Evolutionary conservation across 225 moss, liverwort and hornwort genomes (phyloP), one percentile per base, ranked within the genome.

Genomic region (Pleurozium schreberi): DNA sequence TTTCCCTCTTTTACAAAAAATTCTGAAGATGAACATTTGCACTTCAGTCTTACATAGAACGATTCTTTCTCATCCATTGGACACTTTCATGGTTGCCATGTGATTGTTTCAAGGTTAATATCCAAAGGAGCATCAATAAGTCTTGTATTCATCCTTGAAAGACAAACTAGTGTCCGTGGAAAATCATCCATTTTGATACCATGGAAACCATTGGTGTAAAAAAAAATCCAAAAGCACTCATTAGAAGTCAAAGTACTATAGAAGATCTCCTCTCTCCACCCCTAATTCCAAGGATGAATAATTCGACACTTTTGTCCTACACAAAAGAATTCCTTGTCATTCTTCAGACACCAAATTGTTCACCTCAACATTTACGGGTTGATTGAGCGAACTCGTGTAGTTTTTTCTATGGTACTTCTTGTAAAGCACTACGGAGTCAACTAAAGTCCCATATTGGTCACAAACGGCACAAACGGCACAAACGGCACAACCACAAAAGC

Each of bases 1-100:
- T 5, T 73, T 18, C 1, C 1, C 1, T 7, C 19, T 49, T 43
- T 2, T 2, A n/a, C 1, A 42, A 0, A 36, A 45, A 73, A 28
- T 43, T 28, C 3, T 10, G 47, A 47, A 2, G 3, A 73, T 47
- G 10, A 74, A 74, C 4, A 31, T 31, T 1, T 30, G 0, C 6
- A 73, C 30, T 31, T 31, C 0, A 3, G 0, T 6, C 75, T 74
- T 18, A 30, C 1, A 30, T 18, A 47, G 30, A 30, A 18, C 4
- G 25, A 47, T 47, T 31, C 18, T 75, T 49, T 75, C 0, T 33
- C 31, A 75, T 75, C 33, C 50, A 21, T 12, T 0, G 0, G 0
- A 33, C 33, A 33, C 20, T 49, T 49, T 20, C 20, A 19, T 4
- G 4, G 7, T 6, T 1, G 0, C 6, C 30, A 0, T 4, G 1